Base-by-base conservation (phyloP, 805 yeast genomes). In the Yarrowia deformans region DNA sequence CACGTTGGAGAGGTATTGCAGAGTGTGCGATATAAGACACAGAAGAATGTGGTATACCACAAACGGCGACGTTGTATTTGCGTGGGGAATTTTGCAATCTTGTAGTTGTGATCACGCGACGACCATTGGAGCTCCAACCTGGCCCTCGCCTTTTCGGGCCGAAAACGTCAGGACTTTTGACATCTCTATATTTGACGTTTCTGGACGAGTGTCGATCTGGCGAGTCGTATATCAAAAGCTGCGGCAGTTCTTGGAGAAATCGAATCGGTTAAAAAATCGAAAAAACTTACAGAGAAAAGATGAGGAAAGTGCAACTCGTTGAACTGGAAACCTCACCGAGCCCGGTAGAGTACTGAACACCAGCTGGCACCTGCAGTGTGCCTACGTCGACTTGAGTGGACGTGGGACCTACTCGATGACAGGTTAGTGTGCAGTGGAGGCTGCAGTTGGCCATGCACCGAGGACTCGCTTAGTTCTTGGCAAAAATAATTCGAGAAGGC, bases 391-490 rank as follows among this genome's bases (percentile, higher is more conserved):
- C 29, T 43, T 46, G 19, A 18, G 16, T 48, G 37, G 55, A 4
- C 37, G 39, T 49, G 55, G 39, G n/a, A 32, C 37, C 39, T 32
- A 49, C 54, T 29, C 29, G 5, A 6, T 46, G 50, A 49, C 54
- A 49, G 39, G 18, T 40, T 10, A 2, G 16, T 5, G 2, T 45
- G 49, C 39, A 34, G 55, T 32, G 16, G 39, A 32, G 18, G 35
- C 18, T 49, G 54, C 54, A 49, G 54, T 49, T 49, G 35, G 54
- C 54, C 19, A 10, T 49, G 54, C 54, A 49, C 54, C 16, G 35
- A 8, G 18, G 8, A 7, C 8, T 49, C 55, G 55, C 55, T 49
- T 49, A 49, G 8, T 8, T 49, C 55, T 49, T 49, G 55, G 55
- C 55, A 49, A 49, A 39, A 49, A 32, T 16, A 32, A 4, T 32